A percentile compares a stretch with the other conserved stretches of the same genome.
phyloP scores from a whole-genome alignment of 257 asterid genomes.

The Fraxinus cuspidata region DNA sequence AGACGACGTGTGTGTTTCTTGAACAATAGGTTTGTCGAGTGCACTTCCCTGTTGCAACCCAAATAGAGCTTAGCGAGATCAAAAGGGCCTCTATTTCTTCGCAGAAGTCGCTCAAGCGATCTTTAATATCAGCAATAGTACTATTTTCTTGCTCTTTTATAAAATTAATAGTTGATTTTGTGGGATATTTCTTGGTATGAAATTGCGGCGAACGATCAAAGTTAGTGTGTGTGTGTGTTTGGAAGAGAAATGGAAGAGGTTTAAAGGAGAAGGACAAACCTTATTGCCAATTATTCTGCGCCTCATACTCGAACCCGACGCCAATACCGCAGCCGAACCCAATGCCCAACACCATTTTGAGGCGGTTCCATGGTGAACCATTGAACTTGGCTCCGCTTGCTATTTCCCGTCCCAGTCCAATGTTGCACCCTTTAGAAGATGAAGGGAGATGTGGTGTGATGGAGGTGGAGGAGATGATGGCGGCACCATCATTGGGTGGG shows the following conservation, averaged over 20 bases:
- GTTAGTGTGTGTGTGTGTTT: not conserved
- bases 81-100: constrained; percentile 52
- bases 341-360: no score
- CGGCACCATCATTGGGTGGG: no score
- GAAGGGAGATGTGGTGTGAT: no score
- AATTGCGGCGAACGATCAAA: not conserved
- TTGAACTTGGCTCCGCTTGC: no score
- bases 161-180: constrained; percentile 10
- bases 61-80: constrained; percentile 89
- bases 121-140: not conserved
- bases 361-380: no score
- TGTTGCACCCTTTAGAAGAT: no score
- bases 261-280: no score
- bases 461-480: no score
- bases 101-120: constrained; percentile 77
- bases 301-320: no score
- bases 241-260: not conserved
- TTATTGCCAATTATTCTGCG: no score
- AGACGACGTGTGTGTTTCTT: constrained; percentile 73
- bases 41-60: constrained; percentile 79
- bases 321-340: no score
- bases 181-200: not conserved
- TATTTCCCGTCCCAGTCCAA: no score
- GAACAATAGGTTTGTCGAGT: constrained; percentile 85
- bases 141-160: constrained; percentile 1